Base-by-base conservation (phyloP, 2,329 filamentous ascomycete genomes). In the Daldinia sp. region DNA sequence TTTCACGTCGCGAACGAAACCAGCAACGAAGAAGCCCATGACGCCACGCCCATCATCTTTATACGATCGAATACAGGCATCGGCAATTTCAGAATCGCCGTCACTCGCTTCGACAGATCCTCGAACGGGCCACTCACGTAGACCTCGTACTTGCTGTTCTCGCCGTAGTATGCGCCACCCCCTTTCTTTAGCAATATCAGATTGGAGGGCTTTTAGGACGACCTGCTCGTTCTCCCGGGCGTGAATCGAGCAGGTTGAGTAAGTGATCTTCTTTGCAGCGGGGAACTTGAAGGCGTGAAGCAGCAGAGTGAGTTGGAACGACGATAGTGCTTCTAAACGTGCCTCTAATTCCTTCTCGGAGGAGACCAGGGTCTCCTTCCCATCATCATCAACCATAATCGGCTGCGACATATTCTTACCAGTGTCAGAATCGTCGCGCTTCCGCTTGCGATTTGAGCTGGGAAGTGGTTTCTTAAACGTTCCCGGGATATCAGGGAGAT, bases 21-120 rank as follows among this genome's bases (percentile, higher is more conserved):
- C 93, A n/a, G 89, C 93, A 20, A 98, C 92, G 74, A 99, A 99
- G 80, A 99, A 98, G 0, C 96, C 95, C 88, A 98, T 97, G 0
- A 94, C 92, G 0, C 94, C 93, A 70, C 92, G 88, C 9, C 90
- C 90, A 73, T 95, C 93, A 28, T 89, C 92, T 74, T 94, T 92
- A 79, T 92, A 90, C 35, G 93, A 93, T 65, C 95, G 85, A 63
- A 98, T 91, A 76, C 94, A 97, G 2, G 87, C 92, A 28, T 95
- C 90, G 5, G 90, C 87, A 1, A 93, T 78, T 2, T 84, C 79
- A 44, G 84, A 76, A 58, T 89, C 82, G 1, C 85, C 86, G 4
- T 75, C 75, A 72, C 83, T 82, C 39, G 84, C 85, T 39, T 84
- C 84, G 41, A 75, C 75, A 46, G 86, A 84, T 20, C 89, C 92